Evolutionary conservation across 2,329 filamentous ascomycete species (phyloP).

Genomic region (Epichloe scottii): DNA sequence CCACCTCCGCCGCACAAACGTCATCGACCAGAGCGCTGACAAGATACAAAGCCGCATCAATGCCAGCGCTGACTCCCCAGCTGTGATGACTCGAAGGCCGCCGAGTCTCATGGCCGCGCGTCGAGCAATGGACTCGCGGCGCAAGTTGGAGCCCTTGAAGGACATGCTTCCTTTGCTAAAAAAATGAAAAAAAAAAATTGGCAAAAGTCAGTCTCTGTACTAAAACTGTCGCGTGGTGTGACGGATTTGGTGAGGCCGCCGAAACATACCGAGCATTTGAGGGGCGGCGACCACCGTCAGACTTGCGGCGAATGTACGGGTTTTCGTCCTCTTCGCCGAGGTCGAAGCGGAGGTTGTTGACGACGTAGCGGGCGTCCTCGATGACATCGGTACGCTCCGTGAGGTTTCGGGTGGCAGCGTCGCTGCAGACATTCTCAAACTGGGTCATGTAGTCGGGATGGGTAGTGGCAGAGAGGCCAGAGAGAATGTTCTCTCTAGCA

Average conservation of each 20-base stretch:
- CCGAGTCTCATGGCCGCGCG: slow-evolving; percentile 63
- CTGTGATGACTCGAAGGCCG: slow-evolving; percentile 62
- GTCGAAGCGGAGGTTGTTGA: slow-evolving; percentile 84
- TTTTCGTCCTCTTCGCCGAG: slow-evolving; percentile 71
- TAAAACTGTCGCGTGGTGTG: not conserved
- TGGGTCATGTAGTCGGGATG: slow-evolving; percentile 71
- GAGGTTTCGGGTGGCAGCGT: slow-evolving; percentile 55
- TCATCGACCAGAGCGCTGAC: slow-evolving; percentile 72
- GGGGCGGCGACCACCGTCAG: slow-evolving; percentile 48
- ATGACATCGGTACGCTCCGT: slow-evolving; percentile 72
- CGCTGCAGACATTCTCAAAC: slow-evolving; percentile 70
- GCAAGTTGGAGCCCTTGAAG: slow-evolving; percentile 59
- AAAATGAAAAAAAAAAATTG: too few species aligned
- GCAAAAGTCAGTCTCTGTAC: not conserved
- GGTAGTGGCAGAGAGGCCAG: slow-evolving; percentile 68
- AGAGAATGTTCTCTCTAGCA: slow-evolving; percentile 62
- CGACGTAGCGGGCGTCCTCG: slow-evolving; percentile 70
- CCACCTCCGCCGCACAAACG: slow-evolving; percentile 63
- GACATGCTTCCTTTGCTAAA: slow-evolving; percentile 71
- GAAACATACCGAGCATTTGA: slow-evolving; percentile 45
- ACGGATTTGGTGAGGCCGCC: too few species aligned
- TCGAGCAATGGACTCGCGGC: slow-evolving; percentile 69
- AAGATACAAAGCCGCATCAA: slow-evolving; percentile 76
- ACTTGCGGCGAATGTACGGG: slow-evolving; percentile 68
- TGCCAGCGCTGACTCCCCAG: slow-evolving; percentile 67